Conservation (phyloP, 2,329 filamentous ascomycete genomes). For the Penicillium crustosum region DNA sequence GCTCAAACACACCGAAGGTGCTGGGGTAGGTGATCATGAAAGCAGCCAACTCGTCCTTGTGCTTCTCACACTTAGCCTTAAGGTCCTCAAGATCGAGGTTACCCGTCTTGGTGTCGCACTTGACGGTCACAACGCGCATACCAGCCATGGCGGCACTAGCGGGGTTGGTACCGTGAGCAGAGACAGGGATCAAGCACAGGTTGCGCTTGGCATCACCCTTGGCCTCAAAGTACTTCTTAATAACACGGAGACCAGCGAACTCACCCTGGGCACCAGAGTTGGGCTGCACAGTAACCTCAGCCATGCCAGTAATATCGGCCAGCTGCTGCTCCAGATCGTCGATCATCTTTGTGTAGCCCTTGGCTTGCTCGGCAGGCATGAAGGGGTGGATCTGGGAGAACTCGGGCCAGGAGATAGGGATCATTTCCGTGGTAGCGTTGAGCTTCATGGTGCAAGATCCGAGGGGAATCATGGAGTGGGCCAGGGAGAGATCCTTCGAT, state of each 20-base stretch:
- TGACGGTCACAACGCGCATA: constrained; percentile 89
- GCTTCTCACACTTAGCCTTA: constrained; percentile 82
- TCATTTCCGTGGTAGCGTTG: constrained; percentile 91
- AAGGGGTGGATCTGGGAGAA: constrained; percentile 83
- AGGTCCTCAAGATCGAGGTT: constrained; percentile 88
- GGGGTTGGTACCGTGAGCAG: constrained; percentile 93
- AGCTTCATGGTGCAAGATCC: constrained; percentile 99
- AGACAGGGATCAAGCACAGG: constrained; percentile 91
- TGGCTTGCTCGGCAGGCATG: constrained; percentile 61
- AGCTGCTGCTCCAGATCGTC: constrained; percentile 72
- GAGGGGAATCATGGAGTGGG: constrained; percentile 96
- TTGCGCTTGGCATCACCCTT: constrained; percentile 68
- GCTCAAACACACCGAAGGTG: constrained; percentile 94
- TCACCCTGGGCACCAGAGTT: constrained; percentile 97
- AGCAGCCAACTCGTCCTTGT: constrained; percentile 79
- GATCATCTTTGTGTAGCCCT: constrained; percentile 71
- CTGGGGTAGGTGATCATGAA: constrained; percentile 98
- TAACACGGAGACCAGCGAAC: constrained; percentile 84
- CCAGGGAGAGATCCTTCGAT: constrained; percentile 89
- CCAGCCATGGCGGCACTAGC: constrained; percentile 94
- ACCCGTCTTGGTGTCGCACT: constrained; percentile 82
- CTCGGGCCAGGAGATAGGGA: constrained; percentile 73
- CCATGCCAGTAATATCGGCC: constrained; percentile 81
- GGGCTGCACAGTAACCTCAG: constrained; percentile 84
- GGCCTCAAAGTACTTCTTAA: constrained; percentile 77